These are phyloP conservation scores for Apiospora pterosperma DNA, from an alignment of 2,329 filamentous ascomycete species.

Conservation along the genomic window DNA sequence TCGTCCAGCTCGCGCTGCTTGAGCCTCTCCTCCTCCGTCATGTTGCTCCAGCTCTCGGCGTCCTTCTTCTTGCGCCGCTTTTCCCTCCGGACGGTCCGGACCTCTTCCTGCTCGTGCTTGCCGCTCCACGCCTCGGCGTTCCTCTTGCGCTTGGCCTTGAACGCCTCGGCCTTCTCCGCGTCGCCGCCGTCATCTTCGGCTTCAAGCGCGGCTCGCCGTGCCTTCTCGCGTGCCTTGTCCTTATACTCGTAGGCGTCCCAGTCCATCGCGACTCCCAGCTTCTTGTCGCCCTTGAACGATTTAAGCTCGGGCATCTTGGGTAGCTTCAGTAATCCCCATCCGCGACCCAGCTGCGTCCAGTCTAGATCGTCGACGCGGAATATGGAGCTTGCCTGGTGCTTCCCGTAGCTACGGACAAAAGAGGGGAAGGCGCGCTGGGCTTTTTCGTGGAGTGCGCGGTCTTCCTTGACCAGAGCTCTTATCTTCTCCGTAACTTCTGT, in stretches of 20 bases:
- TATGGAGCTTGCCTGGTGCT: slow-evolving; percentile 87
- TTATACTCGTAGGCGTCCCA: slow-evolving; percentile 68
- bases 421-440: slow-evolving; percentile 89
- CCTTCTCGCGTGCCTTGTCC: slow-evolving; percentile 68
- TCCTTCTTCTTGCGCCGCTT: slow-evolving; percentile 63
- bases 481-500: slow-evolving; percentile 55
- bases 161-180: not conserved
- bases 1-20: slow-evolving; percentile 60
- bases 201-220: slow-evolving; percentile 55
- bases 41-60: slow-evolving; percentile 52
- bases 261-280: slow-evolving; percentile 60
- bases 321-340: slow-evolving; percentile 82
- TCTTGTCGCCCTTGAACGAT: slow-evolving; percentile 66
- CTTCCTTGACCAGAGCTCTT: slow-evolving; percentile 50
- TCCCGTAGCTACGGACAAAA: slow-evolving; percentile 88
- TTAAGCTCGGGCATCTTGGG: slow-evolving; percentile 93
- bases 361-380: slow-evolving; percentile 80
- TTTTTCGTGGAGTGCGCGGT: slow-evolving; percentile 72
- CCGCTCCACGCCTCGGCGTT: slow-evolving; percentile 71
- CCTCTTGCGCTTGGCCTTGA: slow-evolving; percentile 50
- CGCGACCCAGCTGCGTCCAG: slow-evolving; percentile 76
- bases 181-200: slow-evolving; percentile 30
- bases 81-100: slow-evolving; percentile 59
- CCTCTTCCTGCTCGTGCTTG: slow-evolving; percentile 63
- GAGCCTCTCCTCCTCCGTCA: slow-evolving; percentile 68